These are phyloP conservation scores for Tulasnella sp. DNA, from an alignment of 768 basidiomycete species.

Conservation along the genomic window DNA sequence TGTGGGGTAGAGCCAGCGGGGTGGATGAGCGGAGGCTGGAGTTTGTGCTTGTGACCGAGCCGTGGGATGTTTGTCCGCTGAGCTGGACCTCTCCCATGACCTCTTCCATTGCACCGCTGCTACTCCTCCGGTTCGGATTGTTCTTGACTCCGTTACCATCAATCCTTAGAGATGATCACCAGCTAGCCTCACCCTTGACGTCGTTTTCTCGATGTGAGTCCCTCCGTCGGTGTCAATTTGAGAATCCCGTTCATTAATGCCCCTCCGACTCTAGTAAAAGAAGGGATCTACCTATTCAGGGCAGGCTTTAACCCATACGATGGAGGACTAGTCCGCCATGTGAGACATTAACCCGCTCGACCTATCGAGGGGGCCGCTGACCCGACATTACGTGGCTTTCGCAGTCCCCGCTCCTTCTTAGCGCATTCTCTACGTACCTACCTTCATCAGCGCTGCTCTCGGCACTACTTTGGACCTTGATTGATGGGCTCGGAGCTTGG, in stretches of 20 bases:
- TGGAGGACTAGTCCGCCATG: slow-evolving; percentile 82
- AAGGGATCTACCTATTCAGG: slow-evolving; percentile 78
- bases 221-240: not conserved
- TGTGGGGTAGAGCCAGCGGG: not conserved
- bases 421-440: slow-evolving; percentile 66
- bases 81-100: slow-evolving; percentile 7
- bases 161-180: slow-evolving; percentile 61
- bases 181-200: slow-evolving; percentile 76
- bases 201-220: slow-evolving; percentile 69
- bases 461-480: slow-evolving; percentile 63
- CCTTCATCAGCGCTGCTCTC: slow-evolving; percentile 49
- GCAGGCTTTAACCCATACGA: slow-evolving; percentile 82
- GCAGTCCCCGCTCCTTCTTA: slow-evolving; percentile 80
- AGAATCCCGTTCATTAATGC: slow-evolving; percentile 1
- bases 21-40: not conserved
- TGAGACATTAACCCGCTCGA: slow-evolving; percentile 39
- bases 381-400: slow-evolving; percentile 1
- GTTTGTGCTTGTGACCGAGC: slow-evolving; percentile 2
- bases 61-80: slow-evolving; percentile 9
- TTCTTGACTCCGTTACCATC: slow-evolving; percentile 41
- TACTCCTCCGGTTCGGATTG: slow-evolving; percentile 1
- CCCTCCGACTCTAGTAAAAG: slow-evolving; percentile 58
- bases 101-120: not conserved
- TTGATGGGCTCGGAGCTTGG: slow-evolving; percentile 65
- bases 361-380: not conserved